Evolutionary conservation across 2,329 filamentous ascomycete species (phyloP).

Genomic region (Fusarium sp.): DNA sequence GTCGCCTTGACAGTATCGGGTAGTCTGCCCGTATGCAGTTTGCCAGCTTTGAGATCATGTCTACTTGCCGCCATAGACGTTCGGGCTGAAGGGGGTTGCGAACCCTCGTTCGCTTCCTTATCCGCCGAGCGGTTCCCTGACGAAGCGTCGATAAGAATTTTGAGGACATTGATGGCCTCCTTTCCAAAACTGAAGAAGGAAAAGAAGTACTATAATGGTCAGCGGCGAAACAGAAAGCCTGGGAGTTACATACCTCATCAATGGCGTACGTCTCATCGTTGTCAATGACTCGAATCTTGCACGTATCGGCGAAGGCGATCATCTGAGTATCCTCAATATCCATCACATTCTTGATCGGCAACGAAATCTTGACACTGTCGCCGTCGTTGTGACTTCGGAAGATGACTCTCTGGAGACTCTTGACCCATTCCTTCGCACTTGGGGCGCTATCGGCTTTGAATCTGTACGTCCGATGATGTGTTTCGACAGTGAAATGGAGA

Average conservation of each 20-base stretch:
- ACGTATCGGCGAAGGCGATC: slow-evolving; percentile 91
- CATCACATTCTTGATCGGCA: slow-evolving; percentile 90
- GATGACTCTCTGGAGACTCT: slow-evolving; percentile 92
- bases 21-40: slow-evolving; percentile 59
- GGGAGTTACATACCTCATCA: slow-evolving; percentile 79
- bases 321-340: slow-evolving; percentile 94
- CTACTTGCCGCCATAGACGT: slow-evolving; percentile 52
- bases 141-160: slow-evolving; percentile 76
- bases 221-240: not conserved
- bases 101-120: slow-evolving; percentile 34
- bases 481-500: slow-evolving; percentile 84
- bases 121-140: slow-evolving; percentile 54
- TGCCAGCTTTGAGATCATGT: slow-evolving; percentile 47
- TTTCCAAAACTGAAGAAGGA: slow-evolving; percentile 91
- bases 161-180: slow-evolving; percentile 85
- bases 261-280: slow-evolving; percentile 95
- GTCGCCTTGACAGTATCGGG: slow-evolving; percentile 74
- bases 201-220: slow-evolving; percentile 84
- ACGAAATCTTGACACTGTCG: slow-evolving; percentile 94
- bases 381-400: slow-evolving; percentile 97
- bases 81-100: slow-evolving; percentile 34
- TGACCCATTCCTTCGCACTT: slow-evolving; percentile 97
- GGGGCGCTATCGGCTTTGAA: slow-evolving; percentile 90
- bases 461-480: slow-evolving; percentile 85
- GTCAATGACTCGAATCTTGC: slow-evolving; percentile 93